Percentiles rank a stretch among this genome's conserved stretches.
Conservation (phyloP, 441 rosid genomes). For the Croton laevigatus region DNA sequence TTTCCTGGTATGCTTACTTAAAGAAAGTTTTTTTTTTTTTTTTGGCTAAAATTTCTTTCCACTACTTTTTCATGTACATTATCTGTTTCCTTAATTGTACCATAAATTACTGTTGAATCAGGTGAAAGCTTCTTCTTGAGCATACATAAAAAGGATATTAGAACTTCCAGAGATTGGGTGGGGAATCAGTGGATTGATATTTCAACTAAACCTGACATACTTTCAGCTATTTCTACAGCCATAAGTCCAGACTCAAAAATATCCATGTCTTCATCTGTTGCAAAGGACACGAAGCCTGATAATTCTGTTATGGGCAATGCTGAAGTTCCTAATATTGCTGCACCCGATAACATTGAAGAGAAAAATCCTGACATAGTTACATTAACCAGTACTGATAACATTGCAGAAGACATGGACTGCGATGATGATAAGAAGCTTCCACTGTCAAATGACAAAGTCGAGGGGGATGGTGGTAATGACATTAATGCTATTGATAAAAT, state of each 20-base stretch:
- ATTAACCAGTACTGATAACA: constrained; percentile 26
- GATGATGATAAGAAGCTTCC: constrained; percentile 26
- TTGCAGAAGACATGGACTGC: constrained; percentile 31
- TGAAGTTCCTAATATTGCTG: constrained; percentile 21
- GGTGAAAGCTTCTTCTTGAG: constrained; percentile 69
- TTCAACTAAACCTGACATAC: constrained; percentile 55
- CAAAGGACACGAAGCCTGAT: constrained; percentile 40
- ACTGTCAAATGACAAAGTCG: constrained; percentile 31
- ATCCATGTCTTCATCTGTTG: constrained; percentile 37
- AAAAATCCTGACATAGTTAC: constrained; percentile 33
- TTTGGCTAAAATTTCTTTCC: background rate
- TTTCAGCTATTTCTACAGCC: constrained; percentile 45
- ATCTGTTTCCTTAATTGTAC: constrained; percentile 1
- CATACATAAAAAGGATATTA: constrained; percentile 50
- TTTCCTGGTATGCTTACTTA: constrained; percentile 61
- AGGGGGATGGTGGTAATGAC: constrained; percentile 35
- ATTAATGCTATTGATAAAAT: constrained; percentile 27
- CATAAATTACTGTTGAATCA: constrained; percentile 32
- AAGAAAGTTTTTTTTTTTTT: constrained; percentile 1
- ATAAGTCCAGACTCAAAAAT: constrained; percentile 44
- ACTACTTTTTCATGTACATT: background rate
- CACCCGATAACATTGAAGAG: constrained; percentile 31
- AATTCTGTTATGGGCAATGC: constrained; percentile 20
- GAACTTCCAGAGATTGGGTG: constrained; percentile 83
- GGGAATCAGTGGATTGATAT: constrained; percentile 74